Conservation (phyloP, 148 eudicot genomes). For the Pharnaceum exiguum region DNA sequence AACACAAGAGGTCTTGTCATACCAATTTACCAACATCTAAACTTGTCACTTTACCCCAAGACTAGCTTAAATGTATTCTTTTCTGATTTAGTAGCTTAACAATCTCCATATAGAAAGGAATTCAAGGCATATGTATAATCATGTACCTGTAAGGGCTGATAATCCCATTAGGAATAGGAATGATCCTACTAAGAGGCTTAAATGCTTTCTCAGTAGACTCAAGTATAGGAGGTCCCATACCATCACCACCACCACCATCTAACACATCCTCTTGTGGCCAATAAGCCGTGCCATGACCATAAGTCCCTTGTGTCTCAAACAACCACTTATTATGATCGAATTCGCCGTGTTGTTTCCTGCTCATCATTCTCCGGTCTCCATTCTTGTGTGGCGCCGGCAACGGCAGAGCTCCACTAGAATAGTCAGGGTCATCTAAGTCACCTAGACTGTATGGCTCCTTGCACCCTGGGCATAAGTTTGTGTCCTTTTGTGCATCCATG, state of each 20-base stretch:
- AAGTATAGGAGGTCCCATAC: conserved; percentile 23
- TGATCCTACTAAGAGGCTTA: conserved; percentile 59
- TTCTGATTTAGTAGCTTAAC: too few relatives aligned
- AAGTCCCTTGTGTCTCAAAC: conserved; percentile 77
- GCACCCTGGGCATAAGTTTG: conserved; percentile 82
- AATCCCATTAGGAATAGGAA: conserved; percentile 50
- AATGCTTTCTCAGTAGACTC: conserved; percentile 65
- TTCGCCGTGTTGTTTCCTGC: conserved; percentile 57
- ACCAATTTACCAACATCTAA: too few relatives aligned
- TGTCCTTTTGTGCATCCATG: conserved; percentile 62
- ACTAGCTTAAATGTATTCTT: too few relatives aligned
- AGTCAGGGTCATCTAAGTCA: conserved; percentile 49
- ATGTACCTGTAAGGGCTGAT: conserved; percentile 77
- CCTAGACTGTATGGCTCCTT: conserved; percentile 62
- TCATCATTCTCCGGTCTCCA: conserved; percentile 34
- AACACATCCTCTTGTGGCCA: conserved; percentile 62
- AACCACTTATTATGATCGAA: conserved; percentile 86
- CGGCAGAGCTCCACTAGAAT: conserved; percentile 44
- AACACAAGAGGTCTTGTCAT: too few relatives aligned
- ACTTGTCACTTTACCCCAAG: too few relatives aligned
- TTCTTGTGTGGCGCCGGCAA: conserved; percentile 47
- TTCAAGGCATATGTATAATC: neutral
- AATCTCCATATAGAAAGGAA: neutral
- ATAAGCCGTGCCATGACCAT: conserved; percentile 75
- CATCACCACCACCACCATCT: conserved; percentile 40